A percentile compares a stretch with the other conserved stretches of the same genome.
phyloP scores from a whole-genome alignment of 2,329 filamentous ascomycete species.

The Sarocladium kiliense region DNA sequence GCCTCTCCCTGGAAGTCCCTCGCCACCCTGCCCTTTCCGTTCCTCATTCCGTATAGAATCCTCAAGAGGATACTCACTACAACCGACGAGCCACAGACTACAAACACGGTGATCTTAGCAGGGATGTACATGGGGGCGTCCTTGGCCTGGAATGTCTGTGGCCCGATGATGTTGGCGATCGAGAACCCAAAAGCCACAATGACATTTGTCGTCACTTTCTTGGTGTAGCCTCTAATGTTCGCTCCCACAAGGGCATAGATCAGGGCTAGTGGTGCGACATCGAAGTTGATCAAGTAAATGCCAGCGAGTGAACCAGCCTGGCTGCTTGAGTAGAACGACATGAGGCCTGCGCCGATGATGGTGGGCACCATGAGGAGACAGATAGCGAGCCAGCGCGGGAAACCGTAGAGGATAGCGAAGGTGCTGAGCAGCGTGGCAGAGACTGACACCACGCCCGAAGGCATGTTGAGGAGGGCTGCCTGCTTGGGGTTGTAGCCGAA shows the following conservation, averaged over 20 bases:
- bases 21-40: slow-evolving; percentile 7
- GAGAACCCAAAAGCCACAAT: slow-evolving; percentile 39
- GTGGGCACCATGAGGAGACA: slow-evolving; percentile 18
- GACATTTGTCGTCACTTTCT: slow-evolving; percentile 33
- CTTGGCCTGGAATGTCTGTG: slow-evolving; percentile 35
- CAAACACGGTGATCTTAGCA: slow-evolving; percentile 44
- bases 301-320: slow-evolving; percentile 19
- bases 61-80: slow-evolving; percentile 13
- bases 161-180: slow-evolving; percentile 40
- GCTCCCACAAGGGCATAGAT: slow-evolving; percentile 19
- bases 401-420: slow-evolving; percentile 15
- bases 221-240: slow-evolving; percentile 25
- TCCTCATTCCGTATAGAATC: slow-evolving; percentile 13
- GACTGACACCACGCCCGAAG: slow-evolving; percentile 8
- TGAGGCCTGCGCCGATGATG: slow-evolving; percentile 19
- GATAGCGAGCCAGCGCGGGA: slow-evolving; percentile 23
- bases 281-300: slow-evolving; percentile 25
- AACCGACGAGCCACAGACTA: slow-evolving; percentile 31
- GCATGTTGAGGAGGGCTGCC: slow-evolving; percentile 12
- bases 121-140: slow-evolving; percentile 45
- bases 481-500: slow-evolving; percentile 12
- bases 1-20: background rate
- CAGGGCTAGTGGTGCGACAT: slow-evolving; percentile 14
- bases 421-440: slow-evolving; percentile 14
- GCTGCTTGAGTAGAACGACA: slow-evolving; percentile 19